Base-by-base conservation (phyloP, 2,329 filamentous ascomycete genomes). In the Xylaria sp. region DNA sequence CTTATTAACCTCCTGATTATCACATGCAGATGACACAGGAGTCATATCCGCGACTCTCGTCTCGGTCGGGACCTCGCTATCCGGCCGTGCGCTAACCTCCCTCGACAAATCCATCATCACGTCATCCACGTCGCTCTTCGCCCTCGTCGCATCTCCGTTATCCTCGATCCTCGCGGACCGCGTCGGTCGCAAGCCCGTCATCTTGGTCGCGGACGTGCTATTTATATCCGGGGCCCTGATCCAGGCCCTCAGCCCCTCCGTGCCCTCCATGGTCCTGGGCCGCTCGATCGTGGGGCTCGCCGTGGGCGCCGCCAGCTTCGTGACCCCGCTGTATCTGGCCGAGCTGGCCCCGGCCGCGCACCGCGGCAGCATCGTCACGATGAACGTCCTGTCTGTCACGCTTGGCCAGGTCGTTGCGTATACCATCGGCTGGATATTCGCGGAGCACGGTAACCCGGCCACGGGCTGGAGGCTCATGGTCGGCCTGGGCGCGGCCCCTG, bases 391-490 rank as follows among this genome's bases (percentile, higher is more conserved):
- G 25, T 94, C 97, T 74, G 91, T 98, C 66, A 97, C 94, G 0
- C 84, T 92, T 12, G 95, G 95, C 0, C 94, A 98, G 81, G 92
- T 97, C 1, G 88, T 97, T 23, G 94, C 95, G 1, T 98, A 98
- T 80, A 78, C 97, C 1, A 82, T 94, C 7, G 95, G 95, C 1
- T 97, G 92, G 91, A 80, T 85, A 0, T 91, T 97, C 56, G 86
- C 89, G 6, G 85, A 87, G 65, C 83, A 84, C 67, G 87, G 84
- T 0, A 79, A 82, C 66, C 74, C 78, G 25, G 77, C 76, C 44
- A 87, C 86, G 13, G 93, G 92, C 1, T 98, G 95, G 94, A 86
- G 94, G 59, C 97, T 92, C 90, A 94, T 97, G 88, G 94, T 98
- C 0, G 94, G 94, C 0, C 81, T 98, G 0, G 95, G 94, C 0